Conservation (phyloP, 768 basidiomycete species). For the Kwoniella sp. region DNA sequence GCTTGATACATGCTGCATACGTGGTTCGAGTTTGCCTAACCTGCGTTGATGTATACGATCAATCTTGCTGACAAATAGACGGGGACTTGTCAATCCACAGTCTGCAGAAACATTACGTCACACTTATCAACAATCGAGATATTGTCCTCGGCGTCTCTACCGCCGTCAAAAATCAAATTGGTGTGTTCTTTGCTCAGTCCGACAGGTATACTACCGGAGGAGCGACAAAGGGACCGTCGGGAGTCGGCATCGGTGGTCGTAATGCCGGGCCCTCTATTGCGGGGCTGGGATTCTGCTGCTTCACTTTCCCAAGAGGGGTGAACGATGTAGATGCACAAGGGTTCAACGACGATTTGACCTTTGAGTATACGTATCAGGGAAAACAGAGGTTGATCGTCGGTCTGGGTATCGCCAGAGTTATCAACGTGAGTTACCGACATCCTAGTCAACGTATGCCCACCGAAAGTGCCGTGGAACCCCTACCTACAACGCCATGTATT, state of each 20-base stretch:
- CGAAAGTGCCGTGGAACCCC: too few species aligned
- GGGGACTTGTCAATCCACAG: neutral
- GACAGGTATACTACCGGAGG: too few species aligned
- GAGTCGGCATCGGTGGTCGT: too few species aligned
- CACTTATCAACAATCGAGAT: neutral
- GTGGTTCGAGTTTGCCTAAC: too few species aligned
- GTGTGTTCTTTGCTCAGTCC: constrained; percentile 9
- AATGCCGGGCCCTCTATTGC: neutral
- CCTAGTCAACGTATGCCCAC: too few species aligned
- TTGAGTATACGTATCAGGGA: constrained; percentile 5
- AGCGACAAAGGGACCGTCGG: too few species aligned
- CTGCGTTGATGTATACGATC: too few species aligned
- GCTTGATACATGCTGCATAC: too few species aligned
- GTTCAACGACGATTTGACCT: constrained; percentile 9
- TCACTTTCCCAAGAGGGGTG: constrained; percentile 4
- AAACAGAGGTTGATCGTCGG: constrained; percentile 8
- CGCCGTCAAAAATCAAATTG: neutral
- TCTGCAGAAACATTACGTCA: neutral
- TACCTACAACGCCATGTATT: too few species aligned
- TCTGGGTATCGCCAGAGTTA: constrained; percentile 10
- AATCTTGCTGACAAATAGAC: too few species aligned
- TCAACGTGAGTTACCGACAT: constrained; percentile 12
- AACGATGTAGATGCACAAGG: constrained; percentile 2
- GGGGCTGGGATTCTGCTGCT: constrained; percentile 7
- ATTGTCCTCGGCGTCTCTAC: constrained; percentile 1